Base-by-base conservation (phyloP, 139 green algal genomes). In the Chlorella sorokiniana region DNA sequence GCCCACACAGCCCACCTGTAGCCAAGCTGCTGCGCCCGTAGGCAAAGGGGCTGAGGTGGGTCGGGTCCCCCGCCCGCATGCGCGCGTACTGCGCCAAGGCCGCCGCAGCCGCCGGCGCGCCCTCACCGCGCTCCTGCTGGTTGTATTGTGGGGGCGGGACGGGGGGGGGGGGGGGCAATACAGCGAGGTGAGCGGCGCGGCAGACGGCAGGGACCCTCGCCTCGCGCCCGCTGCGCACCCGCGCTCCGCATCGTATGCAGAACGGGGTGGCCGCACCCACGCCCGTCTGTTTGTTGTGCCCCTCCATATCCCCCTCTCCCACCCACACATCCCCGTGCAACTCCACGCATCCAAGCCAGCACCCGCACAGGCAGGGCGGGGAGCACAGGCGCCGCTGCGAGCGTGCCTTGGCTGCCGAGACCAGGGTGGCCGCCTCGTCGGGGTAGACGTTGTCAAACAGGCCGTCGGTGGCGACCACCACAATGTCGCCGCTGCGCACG, bases 371-470 rank as follows among this genome's bases (percentile, higher is more conserved):
- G n/a, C n/a, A n/a, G n/a, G n/a, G n/a, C n/a, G n/a, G n/a, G n/a
- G n/a, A 69, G 63, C 63, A 7, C 31, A 69, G 63, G 27, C 41
- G 8, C 33, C n/a, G 18, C 25, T 29, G 8, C 31, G 6, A 42
- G 31, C 59, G 7, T 41, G 59, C 75, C 75, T 81, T 71, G 75
- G 35, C 31, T 1, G 75, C 75, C 27, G 75, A n/a, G 59, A 91
- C 87, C 29, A 97, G 48, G 3, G 64, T 68, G 8, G 77, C 91
- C 37, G 93, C 84, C 84, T 99, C 97, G 40, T 97, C 91, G 33
- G 93, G 87, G 73, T 96, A 99, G 9, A 99, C 92, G 87, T 99
- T 99, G 90, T 99, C 97, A 86, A 96, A 99, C 61, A 99, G 84
- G 4, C 97, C 97, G 86, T 99, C 97, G 0, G 93, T 98, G 74